A percentile compares a stretch with the other conserved stretches of the same genome.
Conservation (phyloP, 345 rosid genomes). For the Arabis hirsuta region DNA sequence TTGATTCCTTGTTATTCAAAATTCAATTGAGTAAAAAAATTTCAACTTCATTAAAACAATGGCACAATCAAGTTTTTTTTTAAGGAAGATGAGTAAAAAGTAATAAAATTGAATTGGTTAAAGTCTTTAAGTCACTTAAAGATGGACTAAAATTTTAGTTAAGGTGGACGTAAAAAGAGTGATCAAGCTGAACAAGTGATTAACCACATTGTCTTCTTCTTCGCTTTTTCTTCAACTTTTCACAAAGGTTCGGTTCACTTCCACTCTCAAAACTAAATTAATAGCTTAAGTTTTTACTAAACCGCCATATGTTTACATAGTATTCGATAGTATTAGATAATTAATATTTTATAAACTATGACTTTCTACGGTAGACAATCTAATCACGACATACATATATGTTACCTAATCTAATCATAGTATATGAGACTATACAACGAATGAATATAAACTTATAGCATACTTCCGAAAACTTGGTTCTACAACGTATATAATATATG, state of each 20-base stretch:
- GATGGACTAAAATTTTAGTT: slow-evolving; percentile 7
- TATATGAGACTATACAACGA: background rate
- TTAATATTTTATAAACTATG: slow-evolving; percentile 12
- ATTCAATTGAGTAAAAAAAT: background rate
- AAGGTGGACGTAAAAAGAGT: slow-evolving; percentile 11
- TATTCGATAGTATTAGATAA: background rate
- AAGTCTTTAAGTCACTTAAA: too few species aligned
- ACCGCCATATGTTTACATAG: background rate
- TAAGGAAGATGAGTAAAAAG: background rate
- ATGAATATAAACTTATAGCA: background rate
- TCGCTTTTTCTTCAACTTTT: slow-evolving; percentile 26
- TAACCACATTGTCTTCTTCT: slow-evolving; percentile 28
- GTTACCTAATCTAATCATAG: background rate
- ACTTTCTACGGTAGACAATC: slow-evolving; percentile 1
- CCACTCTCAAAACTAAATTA: slow-evolving; percentile 32
- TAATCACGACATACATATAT: background rate
- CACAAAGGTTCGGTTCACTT: slow-evolving; percentile 39
- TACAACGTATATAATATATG: background rate
- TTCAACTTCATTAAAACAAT: too few species aligned
- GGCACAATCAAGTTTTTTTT: too few species aligned
- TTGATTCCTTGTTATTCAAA: background rate
- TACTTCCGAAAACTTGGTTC: slow-evolving; percentile 1
- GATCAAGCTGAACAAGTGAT: slow-evolving; percentile 36
- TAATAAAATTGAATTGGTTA: background rate
- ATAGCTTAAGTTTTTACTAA: slow-evolving; percentile 20